Evolutionary conservation across 1,139 yeast species (phyloP), one percentile per base, ranked within the genome.

Genomic region (Insectozyma bohioensis): DNA sequence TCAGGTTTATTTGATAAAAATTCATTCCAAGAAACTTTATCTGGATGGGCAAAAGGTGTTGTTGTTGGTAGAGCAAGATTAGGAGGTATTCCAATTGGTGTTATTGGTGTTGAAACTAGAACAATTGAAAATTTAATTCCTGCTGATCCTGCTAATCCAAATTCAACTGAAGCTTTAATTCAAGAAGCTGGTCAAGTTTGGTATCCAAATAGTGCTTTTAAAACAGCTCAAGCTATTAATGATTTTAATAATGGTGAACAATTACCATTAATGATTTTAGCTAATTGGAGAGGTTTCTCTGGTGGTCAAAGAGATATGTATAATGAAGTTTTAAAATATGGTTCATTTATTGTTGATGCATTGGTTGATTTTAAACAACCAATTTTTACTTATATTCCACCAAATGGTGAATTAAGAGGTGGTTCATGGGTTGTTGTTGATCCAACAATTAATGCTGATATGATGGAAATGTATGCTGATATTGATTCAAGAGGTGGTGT

Each of bases 261-360:
- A 63, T 75, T 92, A 54, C 98, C 98, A 44, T 75, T 92, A 62
- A 87, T 92, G 95, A 88, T 92, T 49, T 69, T 92, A 52, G 98
- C 98, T 39, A 92, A 92, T 76, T 92, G 98, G 98, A 85, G 98
- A 80, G 98, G 98, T 56, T 92, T 92, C 79, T 88, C 97, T 46
- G 98, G 98, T 72, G 98, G 98, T 63, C 98, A 94, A 72, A 85
- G 97, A 61, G 98, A 92, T 64, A 92, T 92, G 98, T 94, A 85
- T 77, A 87, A 90, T 55, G 98, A 92, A 67, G 95, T 92, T 33
- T 80, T 92, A 67, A 92, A 92, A 64, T 92, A 86, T 57, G 98
- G 98, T 58, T 81, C 97, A 4, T 88, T 75, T 63, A 92, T 92
- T 65, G 98, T 92, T 45, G 98, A 92, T 60, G 97, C 98, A 9